phyloP scores from a whole-genome alignment of 495 filamentous ascomycete genomes.

The Neurospora pannonica region DNA sequence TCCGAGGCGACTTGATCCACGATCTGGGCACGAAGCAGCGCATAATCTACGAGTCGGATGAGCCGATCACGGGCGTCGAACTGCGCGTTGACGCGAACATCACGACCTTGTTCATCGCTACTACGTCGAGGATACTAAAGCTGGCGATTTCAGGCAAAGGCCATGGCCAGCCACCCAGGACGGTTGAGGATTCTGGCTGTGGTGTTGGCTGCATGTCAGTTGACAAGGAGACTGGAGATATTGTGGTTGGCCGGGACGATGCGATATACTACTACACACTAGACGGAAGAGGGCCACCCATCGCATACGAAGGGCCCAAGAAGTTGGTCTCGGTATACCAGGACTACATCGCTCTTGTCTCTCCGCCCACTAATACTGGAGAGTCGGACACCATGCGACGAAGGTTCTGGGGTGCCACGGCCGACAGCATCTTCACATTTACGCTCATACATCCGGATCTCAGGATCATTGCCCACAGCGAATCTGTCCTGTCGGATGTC shows the following conservation, averaged over 20 bases:
- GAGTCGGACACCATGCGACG: constrained; percentile 43
- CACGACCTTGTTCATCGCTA: constrained; percentile 83
- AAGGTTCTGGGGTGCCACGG: constrained; percentile 54
- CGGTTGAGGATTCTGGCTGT: constrained; percentile 81
- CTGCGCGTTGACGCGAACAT: constrained; percentile 53
- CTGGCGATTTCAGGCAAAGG: constrained; percentile 77
- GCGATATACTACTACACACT: constrained; percentile 87
- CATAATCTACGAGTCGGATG: constrained; percentile 92
- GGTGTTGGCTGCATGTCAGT: constrained; percentile 88
- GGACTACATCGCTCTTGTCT: constrained; percentile 81
- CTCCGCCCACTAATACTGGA: constrained; percentile 53
- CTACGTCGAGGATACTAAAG: constrained; percentile 79
- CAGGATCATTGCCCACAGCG: constrained; percentile 83
- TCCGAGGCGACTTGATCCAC: constrained; percentile 89
- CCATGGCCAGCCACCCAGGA: constrained; percentile 79
- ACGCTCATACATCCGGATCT: constrained; percentile 83
- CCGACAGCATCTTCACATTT: constrained; percentile 73
- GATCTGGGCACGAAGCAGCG: constrained; percentile 93
- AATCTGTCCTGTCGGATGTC: constrained; percentile 69
- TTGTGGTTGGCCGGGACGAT: constrained; percentile 87
- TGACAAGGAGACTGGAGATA: constrained; percentile 66
- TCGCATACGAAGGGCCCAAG: constrained; percentile 85
- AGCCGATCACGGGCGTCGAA: constrained; percentile 86
- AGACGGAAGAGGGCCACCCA: constrained; percentile 76
- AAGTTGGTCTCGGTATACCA: constrained; percentile 69